Evolutionary conservation across 1,284 basidiomycete genomes (phyloP), one percentile per base, ranked within the genome.

Genomic region (Microstroma glucosiphilum): DNA sequence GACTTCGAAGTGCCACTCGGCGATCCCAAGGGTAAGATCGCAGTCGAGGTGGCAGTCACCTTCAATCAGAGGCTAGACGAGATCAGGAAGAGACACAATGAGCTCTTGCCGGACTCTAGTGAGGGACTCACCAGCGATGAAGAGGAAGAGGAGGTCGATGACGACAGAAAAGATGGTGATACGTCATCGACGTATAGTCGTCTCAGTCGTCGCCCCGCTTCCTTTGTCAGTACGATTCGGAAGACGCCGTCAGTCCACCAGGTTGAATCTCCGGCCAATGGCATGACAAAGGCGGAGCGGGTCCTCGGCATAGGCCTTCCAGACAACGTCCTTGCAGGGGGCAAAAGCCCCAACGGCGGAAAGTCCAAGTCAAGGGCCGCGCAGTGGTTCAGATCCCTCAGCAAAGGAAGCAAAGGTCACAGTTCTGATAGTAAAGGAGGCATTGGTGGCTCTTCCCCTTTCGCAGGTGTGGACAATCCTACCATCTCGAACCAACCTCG

Each of bases 181-280:
- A 51, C 19, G 13, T 46, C 26, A 19, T 25, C 42, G 8, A 54
- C 51, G 51, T 23, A 21, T 25, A 54, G 51, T 13, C 60, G 53
- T 15, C 23, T 40, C 8, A 42, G 62, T 21, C 7, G 23, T 19
- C 51, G 60, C 12, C 64, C 56, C 9, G 62, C 65, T 25, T 74
- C 73, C 15, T 76, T 76, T 58, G 71, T 76, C 55, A 73, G 71
- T 59, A 76, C 74, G 17, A 76, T 76, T 65, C 64, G 67, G 40
- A 69, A 62, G 49, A 69, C 69, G 12, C 61, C 72, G n/a, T 72
- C 74, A 4, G 62, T 69, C 26, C 68, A 69, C 40, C 60, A 66
- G 1, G 57, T 49, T 12, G 60, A 63, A 42, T 9, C 56, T 1
- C 43, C 17, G 13, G 21, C 43, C 43, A 48, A 12, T n/a, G 40